phyloP scores from a whole-genome alignment of 768 basidiomycete species.

The Krasilnikovozyma curviuscula region DNA sequence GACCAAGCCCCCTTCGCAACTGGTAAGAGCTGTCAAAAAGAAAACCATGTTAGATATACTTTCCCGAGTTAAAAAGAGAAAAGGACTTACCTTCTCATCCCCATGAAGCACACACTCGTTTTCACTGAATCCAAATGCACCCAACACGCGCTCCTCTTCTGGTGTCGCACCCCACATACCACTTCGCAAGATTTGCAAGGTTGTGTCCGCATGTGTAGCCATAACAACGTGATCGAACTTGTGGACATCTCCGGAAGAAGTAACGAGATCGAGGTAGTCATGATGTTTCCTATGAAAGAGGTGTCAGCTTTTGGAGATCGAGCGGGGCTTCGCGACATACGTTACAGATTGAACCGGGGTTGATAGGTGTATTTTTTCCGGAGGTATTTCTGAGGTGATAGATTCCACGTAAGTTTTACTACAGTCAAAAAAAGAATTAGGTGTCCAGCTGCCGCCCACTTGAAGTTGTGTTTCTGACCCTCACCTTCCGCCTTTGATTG shows the following conservation, averaged over 20 bases:
- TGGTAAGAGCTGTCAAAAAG: constrained; percentile 42
- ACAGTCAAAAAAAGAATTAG: no score
- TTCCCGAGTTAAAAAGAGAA: not conserved
- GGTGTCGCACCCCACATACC: constrained; percentile 39
- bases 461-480: no score
- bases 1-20: constrained; percentile 43
- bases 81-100: constrained; percentile 37
- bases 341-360: constrained; percentile 37
- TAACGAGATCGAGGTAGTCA: constrained; percentile 31
- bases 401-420: constrained; percentile 49
- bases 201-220: constrained; percentile 52
- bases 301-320: not conserved
- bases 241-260: constrained; percentile 31
- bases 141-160: constrained; percentile 39
- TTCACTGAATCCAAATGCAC: constrained; percentile 43
- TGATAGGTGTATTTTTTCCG: constrained; percentile 38
- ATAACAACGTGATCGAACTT: constrained; percentile 53
- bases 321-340: constrained; percentile 19
- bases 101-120: constrained; percentile 52
- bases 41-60: not conserved
- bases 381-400: constrained; percentile 39
- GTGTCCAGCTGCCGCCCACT: no score
- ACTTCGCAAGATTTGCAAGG: constrained; percentile 30
- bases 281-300: not conserved
- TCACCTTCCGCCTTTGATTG: constrained; percentile 52